Evolutionary conservation across 331 rosid genomes (phyloP), one percentile per base, ranked within the genome.

Genomic region (Rhamnella rubrinervis): DNA sequence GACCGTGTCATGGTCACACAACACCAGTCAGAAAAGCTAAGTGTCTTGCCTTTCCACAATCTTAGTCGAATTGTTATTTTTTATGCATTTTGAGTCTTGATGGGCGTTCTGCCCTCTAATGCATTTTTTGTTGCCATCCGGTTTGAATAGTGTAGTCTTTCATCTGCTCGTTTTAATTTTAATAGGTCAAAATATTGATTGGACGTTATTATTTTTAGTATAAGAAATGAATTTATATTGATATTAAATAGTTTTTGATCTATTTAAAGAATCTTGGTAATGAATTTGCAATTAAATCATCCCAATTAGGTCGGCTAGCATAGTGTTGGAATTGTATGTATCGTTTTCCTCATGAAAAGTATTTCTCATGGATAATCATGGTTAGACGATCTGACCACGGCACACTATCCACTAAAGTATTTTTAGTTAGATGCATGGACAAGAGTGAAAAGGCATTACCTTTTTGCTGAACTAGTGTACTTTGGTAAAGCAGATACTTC

Each of bases 181-280:
- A 23, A 21, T 59, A 14, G 68, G 17, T 58, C 58, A 31, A 49
- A 68, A 69, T 15, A 25, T 6, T 18, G 26, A 20, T 38, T 41
- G 46, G 46, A 40, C 12, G 8, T 40, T 7, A 40, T 7, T 7
- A 1, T 40, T 40, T 40, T 40, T 40, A 9, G 14, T 44, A 1
- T 44, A 44, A 44, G 49, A 44, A 44, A 38, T 13, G 61, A 25
- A 3, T 74, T 26, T 53, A 65, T 63, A 23, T 11, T 11, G 21
- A 23, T 63, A 13, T 64, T 37, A 14, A 25, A n/a, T 60, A 50
- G 44, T 63, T 56, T 59, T 39, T 46, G 51, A 55, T 71, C 60
- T 82, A 71, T 71, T 40, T 35, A 17, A 47, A 49, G 26, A 56
- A 58, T 76, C 25, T 28, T 60, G 66, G 21, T 53, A 40, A 50